These are phyloP conservation scores for Eleusine coracana DNA, from an alignment of 176 grass and related monocot species.

Conservation along the genomic window DNA sequence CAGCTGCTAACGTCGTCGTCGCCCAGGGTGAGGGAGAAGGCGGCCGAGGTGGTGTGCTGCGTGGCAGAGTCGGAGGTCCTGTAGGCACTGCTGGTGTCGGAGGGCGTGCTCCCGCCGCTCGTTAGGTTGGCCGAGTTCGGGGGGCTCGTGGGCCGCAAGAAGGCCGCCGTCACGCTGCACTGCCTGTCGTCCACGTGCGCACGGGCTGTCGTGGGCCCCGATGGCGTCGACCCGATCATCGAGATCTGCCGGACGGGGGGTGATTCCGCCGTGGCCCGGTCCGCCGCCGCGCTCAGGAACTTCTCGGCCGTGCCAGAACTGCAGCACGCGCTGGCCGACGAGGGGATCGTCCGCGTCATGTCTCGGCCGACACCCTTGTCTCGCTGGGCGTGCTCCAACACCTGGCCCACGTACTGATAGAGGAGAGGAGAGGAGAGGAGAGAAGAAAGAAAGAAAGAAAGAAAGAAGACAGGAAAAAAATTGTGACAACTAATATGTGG, in stretches of 20 bases:
- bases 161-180: conserved; percentile 74
- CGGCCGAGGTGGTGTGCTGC: conserved; percentile 60
- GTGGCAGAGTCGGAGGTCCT: no score
- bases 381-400: no score
- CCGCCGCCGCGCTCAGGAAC: conserved; percentile 77
- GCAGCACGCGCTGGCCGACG: conserved; percentile 63
- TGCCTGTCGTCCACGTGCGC: conserved; percentile 70
- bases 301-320: conserved; percentile 70
- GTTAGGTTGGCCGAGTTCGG: conserved; percentile 82
- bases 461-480: no score
- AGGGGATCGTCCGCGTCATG: conserved; percentile 76
- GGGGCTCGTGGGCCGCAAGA: conserved; percentile 72
- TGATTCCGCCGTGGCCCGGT: conserved; percentile 55
- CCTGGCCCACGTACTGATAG: conserved; percentile 64
- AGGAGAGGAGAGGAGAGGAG: no score
- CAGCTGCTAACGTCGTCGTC: conserved; percentile 77
- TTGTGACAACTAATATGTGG: no score
- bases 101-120: conserved; percentile 76
- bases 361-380: no score
- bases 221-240: conserved; percentile 66
- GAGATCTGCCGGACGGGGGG: conserved; percentile 79
- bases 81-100: conserved; percentile 68
- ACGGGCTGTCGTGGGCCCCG: conserved; percentile 63
- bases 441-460: no score
- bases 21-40: conserved; percentile 74